A percentile compares a stretch with the other conserved stretches of the same genome.
Evolutionary conservation across 176 grass and related monocot genomes (phyloP).

Genomic region (Eleusine coracana): DNA sequence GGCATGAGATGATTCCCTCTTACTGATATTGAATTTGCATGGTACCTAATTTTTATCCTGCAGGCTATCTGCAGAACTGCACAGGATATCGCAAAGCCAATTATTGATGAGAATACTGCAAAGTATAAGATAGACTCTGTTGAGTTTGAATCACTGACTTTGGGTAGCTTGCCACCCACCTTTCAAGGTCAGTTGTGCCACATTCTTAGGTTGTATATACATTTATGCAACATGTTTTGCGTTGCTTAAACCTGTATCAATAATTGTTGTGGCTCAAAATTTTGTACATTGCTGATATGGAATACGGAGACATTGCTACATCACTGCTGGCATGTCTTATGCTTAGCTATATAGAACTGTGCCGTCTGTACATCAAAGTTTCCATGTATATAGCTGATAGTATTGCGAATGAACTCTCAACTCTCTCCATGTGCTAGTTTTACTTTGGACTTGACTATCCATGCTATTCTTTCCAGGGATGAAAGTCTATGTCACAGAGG

Average conservation of each 20-base stretch:
- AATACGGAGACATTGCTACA: too few species aligned
- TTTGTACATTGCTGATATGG: not conserved
- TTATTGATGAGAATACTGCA: conserved; percentile 76
- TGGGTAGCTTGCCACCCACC: conserved; percentile 89
- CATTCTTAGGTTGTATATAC: conserved; percentile 11
- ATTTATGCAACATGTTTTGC: not conserved
- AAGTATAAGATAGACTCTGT: conserved; percentile 93
- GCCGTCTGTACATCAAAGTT: not conserved
- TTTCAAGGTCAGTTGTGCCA: conserved; percentile 71
- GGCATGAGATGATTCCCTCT: conserved; percentile 27
- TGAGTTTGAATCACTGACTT: conserved; percentile 87
- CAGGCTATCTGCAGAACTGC: conserved; percentile 92
- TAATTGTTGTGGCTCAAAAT: not conserved
- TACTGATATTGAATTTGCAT: conserved; percentile 29
- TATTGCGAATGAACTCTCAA: not conserved
- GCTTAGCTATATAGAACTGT: conserved; percentile 1
- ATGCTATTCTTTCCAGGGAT: conserved; percentile 67
- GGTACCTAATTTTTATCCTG: conserved; percentile 35
- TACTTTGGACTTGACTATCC: not conserved
- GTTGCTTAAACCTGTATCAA: not conserved
- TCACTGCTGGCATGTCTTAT: not conserved
- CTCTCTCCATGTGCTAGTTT: not conserved
- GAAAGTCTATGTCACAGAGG: conserved; percentile 91
- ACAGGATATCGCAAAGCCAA: conserved; percentile 77
- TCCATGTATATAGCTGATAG: conserved; percentile 17